These are phyloP conservation scores for Lentinula edodes DNA, from an alignment of 768 basidiomycete genomes.

Conservation along the genomic window DNA sequence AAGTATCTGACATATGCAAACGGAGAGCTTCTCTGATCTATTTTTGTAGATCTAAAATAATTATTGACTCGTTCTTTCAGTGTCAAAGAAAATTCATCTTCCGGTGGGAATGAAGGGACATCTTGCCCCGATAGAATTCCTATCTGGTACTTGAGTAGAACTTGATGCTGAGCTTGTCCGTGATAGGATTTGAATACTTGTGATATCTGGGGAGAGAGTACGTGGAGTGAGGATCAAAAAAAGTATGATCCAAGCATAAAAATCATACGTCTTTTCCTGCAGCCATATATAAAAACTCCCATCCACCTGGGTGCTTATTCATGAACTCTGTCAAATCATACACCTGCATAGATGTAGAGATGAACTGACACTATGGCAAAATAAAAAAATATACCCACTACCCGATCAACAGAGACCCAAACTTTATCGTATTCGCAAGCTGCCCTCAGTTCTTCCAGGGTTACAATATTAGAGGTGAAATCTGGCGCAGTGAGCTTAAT, in stretches of 20 bases:
- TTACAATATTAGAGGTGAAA: neutral
- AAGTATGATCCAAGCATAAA: neutral
- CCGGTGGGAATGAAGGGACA: neutral
- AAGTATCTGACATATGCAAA: neutral
- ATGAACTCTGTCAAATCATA: conserved; percentile 1
- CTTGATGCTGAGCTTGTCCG: neutral
- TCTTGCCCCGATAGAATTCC: neutral
- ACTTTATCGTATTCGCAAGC: neutral
- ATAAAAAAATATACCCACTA: neutral
- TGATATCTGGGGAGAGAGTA: neutral
- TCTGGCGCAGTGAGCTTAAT: neutral
- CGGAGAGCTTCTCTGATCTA: neutral
- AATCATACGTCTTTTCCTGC: neutral
- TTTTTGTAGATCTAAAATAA: neutral
- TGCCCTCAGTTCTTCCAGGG: neutral
- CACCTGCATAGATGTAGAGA: neutral
- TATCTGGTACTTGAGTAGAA: neutral
- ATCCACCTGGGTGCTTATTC: neutral
- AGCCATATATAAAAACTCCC: neutral
- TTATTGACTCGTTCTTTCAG: neutral
- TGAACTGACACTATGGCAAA: neutral
- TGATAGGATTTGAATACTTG: neutral
- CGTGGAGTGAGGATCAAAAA: neutral
- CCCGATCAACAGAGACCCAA: neutral
- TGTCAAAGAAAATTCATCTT: neutral